Base-by-base conservation (phyloP, 345 rosid species). In the Salix brachista region DNA sequence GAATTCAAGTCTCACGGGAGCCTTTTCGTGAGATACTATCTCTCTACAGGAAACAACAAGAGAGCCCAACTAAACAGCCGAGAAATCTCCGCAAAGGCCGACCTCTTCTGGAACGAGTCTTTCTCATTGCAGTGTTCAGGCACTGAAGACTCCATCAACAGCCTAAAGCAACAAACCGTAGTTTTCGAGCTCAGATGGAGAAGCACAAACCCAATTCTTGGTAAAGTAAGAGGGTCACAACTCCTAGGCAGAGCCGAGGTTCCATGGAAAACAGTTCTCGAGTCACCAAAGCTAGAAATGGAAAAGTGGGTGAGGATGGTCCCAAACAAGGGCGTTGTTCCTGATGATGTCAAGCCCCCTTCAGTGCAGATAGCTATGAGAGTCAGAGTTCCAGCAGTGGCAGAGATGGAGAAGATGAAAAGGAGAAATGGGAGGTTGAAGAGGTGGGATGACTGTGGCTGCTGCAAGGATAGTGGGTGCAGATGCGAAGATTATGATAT, bases 1-100 rank as follows among this genome's bases (percentile, higher is more conserved):
- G 87, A 87, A 46, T 5, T 77, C 77, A 87, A 80, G 64, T 77
- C 88, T 50, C 67, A 78, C 10, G 87, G 81, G 37, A 72, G 44
- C 65, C 67, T 92, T 67, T 91, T 94, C 68, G 87, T 92, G 54
- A 89, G 95, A 79, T 89, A 77, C 86, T 89, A 87, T 80, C 90
- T 92, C 26, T 78, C 89, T 7, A 65, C 92, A n/a, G 90, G 87
- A 70, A 76, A 83, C 48, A 84, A 86, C 82, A 87, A 80, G 75
- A 84, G 78, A 72, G 81, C 92, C 37, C 83, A 81, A 77, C 83
- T 95, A 4, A 84, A 92, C 72, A 91, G 87, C 68, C 73, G 34
- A 65, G 87, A 87, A 74, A 79, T 92, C 67, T 69, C 87, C 48
- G 77, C 89, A 3, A 83, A 68, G 23, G 76, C 91, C 62, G 37